Evolutionary conservation across 2,329 filamentous ascomycete species (phyloP).

Genomic region (Clonostachys byssicola): DNA sequence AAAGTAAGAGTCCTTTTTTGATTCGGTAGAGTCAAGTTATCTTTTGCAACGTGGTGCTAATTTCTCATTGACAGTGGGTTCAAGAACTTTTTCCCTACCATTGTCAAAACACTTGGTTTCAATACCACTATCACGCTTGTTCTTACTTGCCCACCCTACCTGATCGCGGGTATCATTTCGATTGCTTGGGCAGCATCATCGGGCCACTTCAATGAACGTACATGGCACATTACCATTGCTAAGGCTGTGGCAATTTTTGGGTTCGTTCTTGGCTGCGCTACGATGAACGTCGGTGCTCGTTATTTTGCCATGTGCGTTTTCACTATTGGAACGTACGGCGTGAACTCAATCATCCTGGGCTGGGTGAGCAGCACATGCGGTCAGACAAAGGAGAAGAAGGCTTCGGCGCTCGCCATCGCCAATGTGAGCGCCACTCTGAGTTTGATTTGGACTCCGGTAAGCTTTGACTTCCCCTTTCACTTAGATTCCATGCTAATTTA

Average conservation of each 20-base stretch:
- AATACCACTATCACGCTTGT: conserved; percentile 33
- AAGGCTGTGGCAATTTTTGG: conserved; percentile 27
- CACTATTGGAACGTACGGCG: conserved; percentile 17
- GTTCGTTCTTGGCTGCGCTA: conserved; percentile 16
- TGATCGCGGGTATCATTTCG: conserved; percentile 7
- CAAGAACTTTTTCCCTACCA: conserved; percentile 19
- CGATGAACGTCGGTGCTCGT: conserved; percentile 17
- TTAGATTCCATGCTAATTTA: neutral
- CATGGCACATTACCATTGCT: conserved; percentile 37
- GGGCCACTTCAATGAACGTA: conserved; percentile 39
- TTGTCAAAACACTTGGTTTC: conserved; percentile 27
- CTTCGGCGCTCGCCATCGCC: conserved; percentile 23
- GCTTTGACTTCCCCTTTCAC: neutral
- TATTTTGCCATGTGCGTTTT: conserved; percentile 22
- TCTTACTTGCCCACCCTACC: conserved; percentile 29
- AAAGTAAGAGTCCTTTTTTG: conserved; percentile 10
- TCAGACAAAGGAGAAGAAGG: conserved; percentile 33
- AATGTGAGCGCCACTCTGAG: conserved; percentile 10
- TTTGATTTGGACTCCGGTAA: conserved; percentile 8
- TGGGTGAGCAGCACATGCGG: conserved; percentile 28
- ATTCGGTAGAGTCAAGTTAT: too few relatives aligned
- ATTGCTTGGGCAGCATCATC: conserved; percentile 26
- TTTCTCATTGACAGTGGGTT: conserved; percentile 30
- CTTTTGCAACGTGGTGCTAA: too few relatives aligned
- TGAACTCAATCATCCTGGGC: conserved; percentile 29